These are phyloP conservation scores for Fusarium sp. DNA, from an alignment of 2,329 filamentous ascomycete genomes.

Conservation along the genomic window DNA sequence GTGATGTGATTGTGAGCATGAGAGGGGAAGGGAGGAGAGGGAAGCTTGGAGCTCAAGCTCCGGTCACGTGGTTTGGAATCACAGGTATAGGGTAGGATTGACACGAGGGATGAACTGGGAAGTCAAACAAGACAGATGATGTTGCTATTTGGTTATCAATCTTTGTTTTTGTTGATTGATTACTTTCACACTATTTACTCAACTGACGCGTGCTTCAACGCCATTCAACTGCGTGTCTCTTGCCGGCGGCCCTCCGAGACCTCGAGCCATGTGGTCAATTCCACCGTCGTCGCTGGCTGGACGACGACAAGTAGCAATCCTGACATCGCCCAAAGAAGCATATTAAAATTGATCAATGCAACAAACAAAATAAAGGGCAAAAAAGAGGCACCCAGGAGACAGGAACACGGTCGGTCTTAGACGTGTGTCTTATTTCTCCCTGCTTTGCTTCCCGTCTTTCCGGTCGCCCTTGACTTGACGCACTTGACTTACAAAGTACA, in stretches of 20 bases:
- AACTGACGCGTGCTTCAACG: not conserved
- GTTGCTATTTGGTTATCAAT: not conserved
- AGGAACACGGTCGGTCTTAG: not conserved
- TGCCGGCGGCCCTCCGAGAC: not conserved
- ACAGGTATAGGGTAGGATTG: not conserved
- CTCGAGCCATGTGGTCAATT: slow-evolving; percentile 12
- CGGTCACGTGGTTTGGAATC: not conserved
- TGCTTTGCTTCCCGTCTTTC: slow-evolving; percentile 10
- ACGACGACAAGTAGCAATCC: slow-evolving; percentile 11
- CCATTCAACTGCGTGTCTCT: slow-evolving; percentile 9
- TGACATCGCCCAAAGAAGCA: not conserved
- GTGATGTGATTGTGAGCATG: slow-evolving; percentile 21
- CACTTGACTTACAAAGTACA: not conserved
- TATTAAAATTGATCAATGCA: not conserved
- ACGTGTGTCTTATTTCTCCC: slow-evolving; percentile 27
- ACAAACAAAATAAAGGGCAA: not conserved
- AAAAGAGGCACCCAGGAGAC: not conserved
- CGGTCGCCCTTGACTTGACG: not conserved
- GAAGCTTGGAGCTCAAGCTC: not conserved
- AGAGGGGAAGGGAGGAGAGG: not conserved
- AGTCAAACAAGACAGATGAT: not conserved
- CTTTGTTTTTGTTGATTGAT: not conserved
- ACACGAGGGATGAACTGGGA: not conserved
- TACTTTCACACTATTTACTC: not conserved
- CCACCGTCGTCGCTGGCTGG: slow-evolving; percentile 23